phyloP scores from a whole-genome alignment of 345 rosid species.

The Citrus sinensis region DNA sequence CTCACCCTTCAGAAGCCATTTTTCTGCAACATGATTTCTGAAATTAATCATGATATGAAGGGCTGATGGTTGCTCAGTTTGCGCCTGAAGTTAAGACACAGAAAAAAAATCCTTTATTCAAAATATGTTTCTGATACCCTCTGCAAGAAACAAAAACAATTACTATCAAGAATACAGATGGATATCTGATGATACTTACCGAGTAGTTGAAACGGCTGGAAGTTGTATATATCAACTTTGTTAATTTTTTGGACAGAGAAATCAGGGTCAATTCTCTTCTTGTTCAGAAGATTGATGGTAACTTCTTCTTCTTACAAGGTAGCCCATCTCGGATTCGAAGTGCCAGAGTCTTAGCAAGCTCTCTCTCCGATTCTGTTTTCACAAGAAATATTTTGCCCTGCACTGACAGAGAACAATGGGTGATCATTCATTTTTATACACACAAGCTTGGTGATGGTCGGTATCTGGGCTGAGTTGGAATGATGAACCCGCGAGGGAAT shows the following conservation, averaged over 20 bases:
- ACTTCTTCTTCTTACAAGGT: conserved; percentile 12
- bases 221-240: conserved; percentile 12
- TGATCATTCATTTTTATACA: neutral
- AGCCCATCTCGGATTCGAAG: neutral
- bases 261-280: conserved; percentile 12
- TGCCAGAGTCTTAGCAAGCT: neutral
- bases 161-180: neutral
- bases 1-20: neutral
- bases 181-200: conserved; percentile 15
- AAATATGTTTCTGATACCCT: neutral
- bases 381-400: neutral
- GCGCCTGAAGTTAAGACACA: neutral
- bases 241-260: neutral
- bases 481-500: neutral
- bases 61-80: neutral
- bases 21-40: conserved; percentile 3
- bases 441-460: neutral
- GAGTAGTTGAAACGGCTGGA: conserved; percentile 28
- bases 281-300: neutral
- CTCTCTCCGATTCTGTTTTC: no score
- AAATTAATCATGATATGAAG: neutral
- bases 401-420: neutral
- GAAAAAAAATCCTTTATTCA: neutral
- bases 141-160: neutral
- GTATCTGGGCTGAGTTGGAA: no score